Conservation (phyloP, 352 stramenopile species). For the Globisporangium mamillatum region DNA sequence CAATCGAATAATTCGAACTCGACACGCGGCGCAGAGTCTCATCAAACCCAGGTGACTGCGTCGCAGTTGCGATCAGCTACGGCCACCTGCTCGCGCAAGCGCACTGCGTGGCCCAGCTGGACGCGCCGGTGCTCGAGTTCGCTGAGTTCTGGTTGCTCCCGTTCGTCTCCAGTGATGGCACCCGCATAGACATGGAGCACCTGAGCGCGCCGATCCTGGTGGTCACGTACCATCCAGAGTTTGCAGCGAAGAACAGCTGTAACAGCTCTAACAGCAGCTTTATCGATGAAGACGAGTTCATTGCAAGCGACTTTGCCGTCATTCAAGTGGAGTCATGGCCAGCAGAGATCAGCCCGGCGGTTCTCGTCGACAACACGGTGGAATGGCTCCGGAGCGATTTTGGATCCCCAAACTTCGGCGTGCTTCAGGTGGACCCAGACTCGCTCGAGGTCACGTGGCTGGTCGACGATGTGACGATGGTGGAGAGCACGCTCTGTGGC, state of each 20-base stretch:
- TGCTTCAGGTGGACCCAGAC: background rate
- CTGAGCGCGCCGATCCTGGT: background rate
- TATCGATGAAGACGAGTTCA: background rate
- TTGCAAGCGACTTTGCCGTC: background rate
- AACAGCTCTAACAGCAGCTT: background rate
- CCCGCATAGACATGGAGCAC: too few species aligned
- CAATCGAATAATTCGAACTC: background rate
- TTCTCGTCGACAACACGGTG: background rate
- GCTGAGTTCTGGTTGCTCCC: background rate
- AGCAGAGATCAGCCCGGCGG: background rate
- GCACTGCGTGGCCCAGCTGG: background rate
- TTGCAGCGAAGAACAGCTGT: background rate
- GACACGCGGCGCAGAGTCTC: background rate
- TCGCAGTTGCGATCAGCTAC: background rate
- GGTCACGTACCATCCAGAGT: background rate
- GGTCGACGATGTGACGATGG: background rate
- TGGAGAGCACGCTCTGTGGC: background rate
- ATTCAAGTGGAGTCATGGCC: background rate
- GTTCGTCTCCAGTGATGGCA: too few species aligned
- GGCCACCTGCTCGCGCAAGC: background rate
- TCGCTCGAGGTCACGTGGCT: background rate
- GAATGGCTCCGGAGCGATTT: background rate
- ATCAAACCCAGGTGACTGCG: background rate
- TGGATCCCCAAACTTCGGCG: background rate
- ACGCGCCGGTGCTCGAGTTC: background rate